Base-by-base conservation (phyloP, 2,329 filamentous ascomycete species). In the Alternaria triticina region DNA sequence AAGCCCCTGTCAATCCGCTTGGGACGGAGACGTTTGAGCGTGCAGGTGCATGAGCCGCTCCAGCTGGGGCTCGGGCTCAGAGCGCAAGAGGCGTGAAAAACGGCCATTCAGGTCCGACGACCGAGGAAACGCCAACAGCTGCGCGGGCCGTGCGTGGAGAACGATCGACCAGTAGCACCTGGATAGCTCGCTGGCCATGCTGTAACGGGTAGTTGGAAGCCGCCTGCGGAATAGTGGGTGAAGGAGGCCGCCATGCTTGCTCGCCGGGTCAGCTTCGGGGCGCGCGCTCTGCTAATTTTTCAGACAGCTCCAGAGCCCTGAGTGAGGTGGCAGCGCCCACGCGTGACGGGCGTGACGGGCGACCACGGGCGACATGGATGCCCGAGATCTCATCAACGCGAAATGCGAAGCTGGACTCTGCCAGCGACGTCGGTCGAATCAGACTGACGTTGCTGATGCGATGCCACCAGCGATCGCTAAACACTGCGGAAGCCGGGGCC, bases 1-100 rank as follows among this genome's bases (percentile, higher is more conserved):
- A 45, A 27, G 46, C 68, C 69, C 70, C 67, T 63, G 73, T 60
- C 63, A 33, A 28, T 58, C 63, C 59, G 62, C 62, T 71, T 71
- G 67, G 61, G 61, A 67, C 64, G 59, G 69, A 74, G 71, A 74
- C 74, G 71, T 77, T 77, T 75, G 70, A 59, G 47, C 56, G 47
- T 59, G 66, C 69, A 67, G 65, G 59, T 68, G 72, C 68, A 71
- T 70, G 69, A 71, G 70, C 72, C 71, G 73, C 73, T 55, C 70
- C 70, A 70, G 68, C 64, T 72, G 64, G 71, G 44, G 65, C 65
- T 58, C 57, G 70, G 50, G 64, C 65, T 57, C 57, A 60, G 40
- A 59, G 65, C 61, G 65, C 67, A 57, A 65, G 69, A 69, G 67
- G 67, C 70, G 72, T 66, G 59, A 70, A 72, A 57, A 65, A 72